Conservation (phyloP, 768 basidiomycete genomes). For the Kwoniella sp. region DNA sequence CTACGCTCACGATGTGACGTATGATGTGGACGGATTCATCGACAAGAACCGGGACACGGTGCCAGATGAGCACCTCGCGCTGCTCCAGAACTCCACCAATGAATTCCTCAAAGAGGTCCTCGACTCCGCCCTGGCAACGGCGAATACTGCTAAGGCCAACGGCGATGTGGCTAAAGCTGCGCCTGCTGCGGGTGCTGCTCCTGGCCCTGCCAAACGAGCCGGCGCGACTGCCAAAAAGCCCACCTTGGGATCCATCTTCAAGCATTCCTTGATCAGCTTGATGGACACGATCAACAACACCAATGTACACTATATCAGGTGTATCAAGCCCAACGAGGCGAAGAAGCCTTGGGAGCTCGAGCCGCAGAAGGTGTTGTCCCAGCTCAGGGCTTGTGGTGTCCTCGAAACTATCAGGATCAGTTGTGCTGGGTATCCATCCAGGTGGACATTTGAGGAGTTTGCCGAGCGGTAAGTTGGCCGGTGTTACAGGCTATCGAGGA, state of each 20-base stretch:
- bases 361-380: constrained; percentile 89
- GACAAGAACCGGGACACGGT: constrained; percentile 99
- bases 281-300: constrained; percentile 98
- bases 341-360: constrained; percentile 97
- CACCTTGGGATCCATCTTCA: constrained; percentile 97
- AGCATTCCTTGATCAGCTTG: constrained; percentile 80
- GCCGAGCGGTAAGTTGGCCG: constrained; percentile 73
- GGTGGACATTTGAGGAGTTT: constrained; percentile 98
- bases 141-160: constrained; percentile 64
- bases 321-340: constrained; percentile 97
- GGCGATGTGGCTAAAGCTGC: constrained; percentile 60
- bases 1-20: constrained; percentile 96
- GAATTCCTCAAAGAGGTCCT: constrained; percentile 90
- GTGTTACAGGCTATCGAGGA: no score
- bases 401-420: constrained; percentile 97
- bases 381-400: constrained; percentile 96
- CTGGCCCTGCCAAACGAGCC: constrained; percentile 28
- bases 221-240: constrained; percentile 68
- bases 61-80: constrained; percentile 91
- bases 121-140: constrained; percentile 75
- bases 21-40: constrained; percentile 95
- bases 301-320: constrained; percentile 98
- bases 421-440: constrained; percentile 95
- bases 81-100: constrained; percentile 82
- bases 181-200: constrained; percentile 55